These are phyloP conservation scores for Linaria vulgaris DNA, from an alignment of 257 asterid genomes.

Conservation along the genomic window DNA sequence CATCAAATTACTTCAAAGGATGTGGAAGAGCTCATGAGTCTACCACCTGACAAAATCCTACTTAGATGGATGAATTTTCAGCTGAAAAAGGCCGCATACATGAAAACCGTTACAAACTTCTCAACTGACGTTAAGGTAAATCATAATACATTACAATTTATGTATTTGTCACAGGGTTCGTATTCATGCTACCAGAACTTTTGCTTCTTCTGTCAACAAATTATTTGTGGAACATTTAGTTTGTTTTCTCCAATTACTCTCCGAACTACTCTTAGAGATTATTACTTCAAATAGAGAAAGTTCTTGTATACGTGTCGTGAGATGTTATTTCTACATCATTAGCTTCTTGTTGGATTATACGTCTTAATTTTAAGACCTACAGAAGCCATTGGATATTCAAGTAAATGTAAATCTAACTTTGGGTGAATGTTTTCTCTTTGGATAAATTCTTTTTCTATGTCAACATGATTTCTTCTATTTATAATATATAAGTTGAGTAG, in stretches of 20 bases:
- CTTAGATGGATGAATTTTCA: slow-evolving; percentile 99
- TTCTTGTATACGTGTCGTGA: no score
- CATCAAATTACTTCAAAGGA: slow-evolving; percentile 51
- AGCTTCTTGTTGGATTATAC: no score
- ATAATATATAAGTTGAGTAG: slow-evolving; percentile 12
- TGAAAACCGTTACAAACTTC: slow-evolving; percentile 81
- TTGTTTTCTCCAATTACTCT: no score
- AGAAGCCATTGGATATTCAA: no score
- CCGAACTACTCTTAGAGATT: no score
- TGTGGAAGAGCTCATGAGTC: slow-evolving; percentile 92
- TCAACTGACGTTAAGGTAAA: slow-evolving; percentile 94
- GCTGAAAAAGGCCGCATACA: slow-evolving; percentile 74
- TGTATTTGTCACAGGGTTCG: neutral
- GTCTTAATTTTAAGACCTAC: no score
- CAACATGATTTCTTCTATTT: neutral
- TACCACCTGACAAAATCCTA: slow-evolving; percentile 89
- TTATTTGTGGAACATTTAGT: no score
- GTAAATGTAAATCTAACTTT: neutral
- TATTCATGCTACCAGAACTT: no score
- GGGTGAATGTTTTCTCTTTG: neutral
- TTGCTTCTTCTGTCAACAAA: no score
- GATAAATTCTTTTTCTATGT: slow-evolving; percentile 2
- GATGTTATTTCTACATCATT: no score
- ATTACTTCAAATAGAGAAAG: no score
- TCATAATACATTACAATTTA: slow-evolving; percentile 7